phyloP scores from a whole-genome alignment of 371 early-diverging fungal species.

The Capniomyces stellatus region DNA sequence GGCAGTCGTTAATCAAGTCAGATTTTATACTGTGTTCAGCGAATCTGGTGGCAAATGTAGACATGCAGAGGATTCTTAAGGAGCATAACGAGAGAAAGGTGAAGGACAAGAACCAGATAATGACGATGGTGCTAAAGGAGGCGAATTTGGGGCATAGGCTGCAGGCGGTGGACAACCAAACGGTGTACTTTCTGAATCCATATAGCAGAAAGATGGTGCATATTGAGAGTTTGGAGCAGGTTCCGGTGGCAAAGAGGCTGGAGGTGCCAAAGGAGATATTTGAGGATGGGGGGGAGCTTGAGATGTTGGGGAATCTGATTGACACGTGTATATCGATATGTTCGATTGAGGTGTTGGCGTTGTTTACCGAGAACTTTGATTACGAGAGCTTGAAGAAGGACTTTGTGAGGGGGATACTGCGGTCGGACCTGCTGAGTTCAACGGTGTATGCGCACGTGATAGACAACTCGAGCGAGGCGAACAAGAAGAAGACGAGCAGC shows the following conservation, averaged over 20 bases:
- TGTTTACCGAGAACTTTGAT: slow-evolving; percentile 94
- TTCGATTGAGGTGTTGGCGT: slow-evolving; percentile 78
- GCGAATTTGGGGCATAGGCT: slow-evolving; percentile 32
- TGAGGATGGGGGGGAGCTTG: slow-evolving; percentile 40
- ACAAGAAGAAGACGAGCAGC: slow-evolving; percentile 12
- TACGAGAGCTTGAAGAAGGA: slow-evolving; percentile 79
- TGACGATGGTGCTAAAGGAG: slow-evolving; percentile 81
- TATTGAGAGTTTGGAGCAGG: slow-evolving; percentile 29
- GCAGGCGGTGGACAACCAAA: slow-evolving; percentile 32
- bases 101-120: slow-evolving; percentile 69
- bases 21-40: slow-evolving; percentile 89
- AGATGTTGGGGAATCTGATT: slow-evolving; percentile 74
- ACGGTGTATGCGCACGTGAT: slow-evolving; percentile 71
- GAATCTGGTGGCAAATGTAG: slow-evolving; percentile 77
- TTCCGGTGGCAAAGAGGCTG: not conserved
- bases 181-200: slow-evolving; percentile 68
- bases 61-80: slow-evolving; percentile 52
- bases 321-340: slow-evolving; percentile 88
- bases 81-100: slow-evolving; percentile 47
- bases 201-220: slow-evolving; percentile 56
- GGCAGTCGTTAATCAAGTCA: slow-evolving; percentile 50
- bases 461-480: slow-evolving; percentile 4
- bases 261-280: slow-evolving; percentile 21
- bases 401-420: slow-evolving; percentile 81
- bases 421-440: slow-evolving; percentile 73